A percentile compares a stretch with the other conserved stretches of the same genome.
phyloP scores from a whole-genome alignment of 1,139 yeast species.

The Yamadazyma buinensis region DNA sequence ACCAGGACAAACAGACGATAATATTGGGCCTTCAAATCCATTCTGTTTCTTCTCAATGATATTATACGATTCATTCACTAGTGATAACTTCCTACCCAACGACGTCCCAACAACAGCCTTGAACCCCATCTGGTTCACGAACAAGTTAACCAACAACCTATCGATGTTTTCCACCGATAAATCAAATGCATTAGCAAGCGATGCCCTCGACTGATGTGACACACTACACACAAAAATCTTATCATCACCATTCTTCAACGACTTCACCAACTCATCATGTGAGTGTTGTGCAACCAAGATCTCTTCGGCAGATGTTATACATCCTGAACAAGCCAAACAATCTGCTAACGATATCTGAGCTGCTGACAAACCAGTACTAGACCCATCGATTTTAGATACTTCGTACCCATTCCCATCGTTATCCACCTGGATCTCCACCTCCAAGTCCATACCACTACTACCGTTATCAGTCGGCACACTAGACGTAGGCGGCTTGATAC shows the following conservation, averaged over 20 bases:
- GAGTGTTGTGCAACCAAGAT: conserved; percentile 89
- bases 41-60: conserved; percentile 27
- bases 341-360: conserved; percentile 90
- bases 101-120: conserved; percentile 79
- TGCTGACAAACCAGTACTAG: conserved; percentile 51
- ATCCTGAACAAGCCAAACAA: conserved; percentile 95
- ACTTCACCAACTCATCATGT: conserved; percentile 69
- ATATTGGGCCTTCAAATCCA: conserved; percentile 36
- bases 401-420: conserved; percentile 67
- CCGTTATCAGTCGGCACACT: conserved; percentile 4
- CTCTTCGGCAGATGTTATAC: conserved; percentile 95
- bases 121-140: conserved; percentile 64
- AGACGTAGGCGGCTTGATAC: conserved; percentile 59
- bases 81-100: conserved; percentile 69
- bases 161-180: conserved; percentile 58
- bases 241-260: conserved; percentile 31
- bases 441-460: conserved; percentile 21
- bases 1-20: conserved; percentile 86
- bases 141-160: conserved; percentile 52
- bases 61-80: conserved; percentile 57
- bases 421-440: conserved; percentile 64
- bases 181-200: conserved; percentile 68
- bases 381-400: conserved; percentile 57
- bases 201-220: conserved; percentile 83
- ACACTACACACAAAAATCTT: conserved; percentile 66